Base-by-base conservation (phyloP, 2,329 filamentous ascomycete genomes). In the Xylaria sp. region DNA sequence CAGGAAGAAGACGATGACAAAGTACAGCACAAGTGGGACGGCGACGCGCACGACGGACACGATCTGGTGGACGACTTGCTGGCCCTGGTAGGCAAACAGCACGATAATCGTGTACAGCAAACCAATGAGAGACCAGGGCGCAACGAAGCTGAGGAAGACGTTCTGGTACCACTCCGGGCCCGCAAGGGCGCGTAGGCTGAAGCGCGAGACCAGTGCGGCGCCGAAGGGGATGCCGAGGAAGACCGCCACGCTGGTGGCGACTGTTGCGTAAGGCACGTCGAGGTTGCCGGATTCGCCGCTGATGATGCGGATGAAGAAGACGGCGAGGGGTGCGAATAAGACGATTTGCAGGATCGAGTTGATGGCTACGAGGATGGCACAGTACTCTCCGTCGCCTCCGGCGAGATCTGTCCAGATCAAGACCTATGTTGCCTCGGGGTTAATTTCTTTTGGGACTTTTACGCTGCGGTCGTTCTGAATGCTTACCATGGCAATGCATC, bases 41-140 rank as follows among this genome's bases (percentile, higher is more conserved):
- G 88, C 86, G 0, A 96, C 91, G 1, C 92, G 81, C 3, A 94
- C 76, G 0, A 96, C 91, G 0, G 89, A 88, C 0, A 92, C 88
- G 61, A 96, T 90, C 73, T 96, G 91, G 65, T 90, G 83, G 0
- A 93, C 87, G 1, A 94, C 90, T 54, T 86, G 85, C 19, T 76
- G 76, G 2, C 91, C 91, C 70, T 96, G 91, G 0, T 87, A 90
- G 0, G 89, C 91, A 71, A 96, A 96, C 1, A 96, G 80, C 0
- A 96, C 86, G 5, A 94, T 74, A 66, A 96, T 94, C 1, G 91
- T 96, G 76, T 92, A 96, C 0, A 96, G 76, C 4, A 97, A 80
- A 0, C 91, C 92, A 64, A 96, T 83, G 1, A 96, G 80, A 0
- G 90, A 93, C 80, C 84, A 88, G 0, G 91, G 92, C 0, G 85